A percentile compares a stretch with the other conserved stretches of the same genome.
Evolutionary conservation across 192 early-diverging fungal species (phyloP).

Genomic region (Rhizophagus sp.): DNA sequence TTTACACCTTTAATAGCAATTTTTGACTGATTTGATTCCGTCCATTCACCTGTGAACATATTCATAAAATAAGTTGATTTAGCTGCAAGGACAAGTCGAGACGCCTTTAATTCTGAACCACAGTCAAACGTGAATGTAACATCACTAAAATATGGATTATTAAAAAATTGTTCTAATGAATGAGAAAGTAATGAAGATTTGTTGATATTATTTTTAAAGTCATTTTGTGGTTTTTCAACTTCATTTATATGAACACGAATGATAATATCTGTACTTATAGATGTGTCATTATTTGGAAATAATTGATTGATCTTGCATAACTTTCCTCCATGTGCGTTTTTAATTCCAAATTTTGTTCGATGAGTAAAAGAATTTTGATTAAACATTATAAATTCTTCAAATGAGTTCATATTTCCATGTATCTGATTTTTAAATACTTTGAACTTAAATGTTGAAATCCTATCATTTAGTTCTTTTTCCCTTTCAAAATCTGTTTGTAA

Average conservation of each 20-base stretch:
- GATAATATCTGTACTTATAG: neutral
- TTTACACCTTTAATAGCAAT: neutral
- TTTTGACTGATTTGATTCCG: neutral
- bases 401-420: neutral
- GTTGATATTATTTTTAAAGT: too few relatives aligned
- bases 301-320: neutral
- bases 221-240: too few relatives aligned
- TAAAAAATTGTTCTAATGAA: slow-evolving; percentile 10
- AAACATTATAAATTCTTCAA: neutral
- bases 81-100: neutral
- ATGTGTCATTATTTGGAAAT: neutral
- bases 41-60: slow-evolving; percentile 3
- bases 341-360: neutral
- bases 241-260: too few relatives aligned
- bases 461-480: neutral
- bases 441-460: neutral
- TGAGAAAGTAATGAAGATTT: neutral
- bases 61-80: neutral
- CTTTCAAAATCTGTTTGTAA: neutral
- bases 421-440: neutral
- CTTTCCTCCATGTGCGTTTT: neutral
- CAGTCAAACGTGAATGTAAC: neutral
- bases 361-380: neutral
- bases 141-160: neutral
- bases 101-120: neutral